Conservation (phyloP, 1,139 yeast species). For the Candida tetrigidarum region DNA sequence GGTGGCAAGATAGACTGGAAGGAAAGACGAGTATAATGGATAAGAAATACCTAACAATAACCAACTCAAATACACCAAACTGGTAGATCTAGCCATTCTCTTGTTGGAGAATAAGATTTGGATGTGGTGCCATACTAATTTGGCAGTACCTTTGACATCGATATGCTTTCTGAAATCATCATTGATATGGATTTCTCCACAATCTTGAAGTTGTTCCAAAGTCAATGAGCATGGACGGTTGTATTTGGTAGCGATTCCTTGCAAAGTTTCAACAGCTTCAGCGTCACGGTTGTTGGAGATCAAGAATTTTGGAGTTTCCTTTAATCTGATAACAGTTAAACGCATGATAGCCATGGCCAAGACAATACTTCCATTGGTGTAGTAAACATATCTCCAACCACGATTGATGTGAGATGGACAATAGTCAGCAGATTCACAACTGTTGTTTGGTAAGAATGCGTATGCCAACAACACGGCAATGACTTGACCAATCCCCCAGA, state of each 20-base stretch:
- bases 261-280: slow-evolving; percentile 35
- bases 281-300: slow-evolving; percentile 37
- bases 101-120: slow-evolving; percentile 40
- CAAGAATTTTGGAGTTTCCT: slow-evolving; percentile 42
- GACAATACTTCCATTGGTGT: slow-evolving; percentile 36
- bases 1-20: slow-evolving; percentile 49
- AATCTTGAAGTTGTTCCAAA: slow-evolving; percentile 29
- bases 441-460: slow-evolving; percentile 35
- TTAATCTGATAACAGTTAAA: slow-evolving; percentile 27
- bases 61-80: slow-evolving; percentile 51
- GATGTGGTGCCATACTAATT: slow-evolving; percentile 27
- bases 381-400: slow-evolving; percentile 44
- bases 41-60: slow-evolving; percentile 54
- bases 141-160: slow-evolving; percentile 20
- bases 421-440: slow-evolving; percentile 29
- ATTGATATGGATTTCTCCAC: slow-evolving; percentile 30
- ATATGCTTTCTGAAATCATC: slow-evolving; percentile 23
- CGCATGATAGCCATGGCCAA: slow-evolving; percentile 32
- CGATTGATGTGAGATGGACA: slow-evolving; percentile 35
- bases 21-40: slow-evolving; percentile 53
- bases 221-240: slow-evolving; percentile 33
- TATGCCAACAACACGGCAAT: slow-evolving; percentile 36
- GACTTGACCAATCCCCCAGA: slow-evolving; percentile 43
- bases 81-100: slow-evolving; percentile 43
- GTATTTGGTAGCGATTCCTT: slow-evolving; percentile 31